phyloP scores from a whole-genome alignment of 2,329 filamentous ascomycete species.

The Neurospora sp. region DNA sequence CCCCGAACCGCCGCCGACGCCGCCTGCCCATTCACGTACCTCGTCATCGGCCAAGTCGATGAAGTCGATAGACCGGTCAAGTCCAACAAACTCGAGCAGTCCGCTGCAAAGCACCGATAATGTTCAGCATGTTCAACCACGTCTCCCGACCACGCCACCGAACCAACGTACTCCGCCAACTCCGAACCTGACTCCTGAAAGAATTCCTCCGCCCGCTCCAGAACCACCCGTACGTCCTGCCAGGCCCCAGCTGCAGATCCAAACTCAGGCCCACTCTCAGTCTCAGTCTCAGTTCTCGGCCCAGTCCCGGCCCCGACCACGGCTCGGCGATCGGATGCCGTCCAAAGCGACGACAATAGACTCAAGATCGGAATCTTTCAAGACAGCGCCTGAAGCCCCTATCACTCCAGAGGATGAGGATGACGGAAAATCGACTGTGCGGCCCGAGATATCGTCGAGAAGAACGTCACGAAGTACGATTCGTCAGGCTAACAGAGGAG shows the following conservation, averaged over 20 bases:
- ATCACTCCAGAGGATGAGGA: slow-evolving; percentile 56
- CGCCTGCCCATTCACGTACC: slow-evolving; percentile 49
- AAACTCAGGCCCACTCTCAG: not conserved
- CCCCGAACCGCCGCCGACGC: slow-evolving; percentile 46
- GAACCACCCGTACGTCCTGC: slow-evolving; percentile 28
- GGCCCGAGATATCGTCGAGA: slow-evolving; percentile 29
- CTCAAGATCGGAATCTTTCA: slow-evolving; percentile 61
- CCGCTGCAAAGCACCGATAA: slow-evolving; percentile 29
- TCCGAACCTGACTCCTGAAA: slow-evolving; percentile 56
- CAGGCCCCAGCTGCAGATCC: slow-evolving; percentile 34
- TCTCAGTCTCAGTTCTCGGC: not conserved
- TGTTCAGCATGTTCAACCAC: slow-evolving; percentile 21
- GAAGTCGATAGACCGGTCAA: slow-evolving; percentile 32
- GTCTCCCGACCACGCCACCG: slow-evolving; percentile 48
- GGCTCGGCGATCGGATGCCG: slow-evolving; percentile 33
- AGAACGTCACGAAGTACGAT: slow-evolving; percentile 36
- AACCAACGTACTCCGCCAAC: slow-evolving; percentile 62
- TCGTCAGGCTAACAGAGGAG: slow-evolving; percentile 26
- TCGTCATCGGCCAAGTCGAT: slow-evolving; percentile 43
- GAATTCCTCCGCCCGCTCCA: slow-evolving; percentile 38
- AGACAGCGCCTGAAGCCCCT: slow-evolving; percentile 57
- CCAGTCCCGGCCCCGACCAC: not conserved
- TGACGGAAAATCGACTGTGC: slow-evolving; percentile 32
- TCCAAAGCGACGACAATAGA: slow-evolving; percentile 45
- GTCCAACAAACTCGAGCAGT: slow-evolving; percentile 29